Percentiles rank a stretch among this genome's conserved stretches.
Conservation (phyloP, 2,329 filamentous ascomycete species). For the Diplocarpon rosae region DNA sequence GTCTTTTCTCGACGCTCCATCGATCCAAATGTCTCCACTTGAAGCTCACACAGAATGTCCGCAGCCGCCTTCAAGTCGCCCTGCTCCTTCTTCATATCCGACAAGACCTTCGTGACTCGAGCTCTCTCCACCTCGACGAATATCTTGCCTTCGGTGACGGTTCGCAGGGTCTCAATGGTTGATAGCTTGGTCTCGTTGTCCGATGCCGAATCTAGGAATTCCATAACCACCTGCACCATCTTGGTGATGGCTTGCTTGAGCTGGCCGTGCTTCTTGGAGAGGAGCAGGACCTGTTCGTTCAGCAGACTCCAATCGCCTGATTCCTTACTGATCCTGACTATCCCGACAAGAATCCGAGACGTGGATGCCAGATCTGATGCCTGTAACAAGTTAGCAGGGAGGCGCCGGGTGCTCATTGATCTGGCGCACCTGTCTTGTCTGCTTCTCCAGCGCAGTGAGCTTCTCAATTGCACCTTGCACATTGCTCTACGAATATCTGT, state of each 20-base stretch:
- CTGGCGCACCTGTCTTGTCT: slow-evolving; percentile 84
- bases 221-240: slow-evolving; percentile 97
- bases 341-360: slow-evolving; percentile 73
- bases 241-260: slow-evolving; percentile 98
- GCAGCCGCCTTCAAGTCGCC: slow-evolving; percentile 83
- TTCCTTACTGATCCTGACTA: slow-evolving; percentile 91
- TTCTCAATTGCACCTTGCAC: slow-evolving; percentile 86
- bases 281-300: slow-evolving; percentile 89
- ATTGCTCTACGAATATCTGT: slow-evolving; percentile 46
- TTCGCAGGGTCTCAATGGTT: slow-evolving; percentile 88
- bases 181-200: slow-evolving; percentile 79
- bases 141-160: slow-evolving; percentile 98
- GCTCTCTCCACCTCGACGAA: slow-evolving; percentile 98
- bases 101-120: slow-evolving; percentile 86
- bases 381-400: slow-evolving; percentile 36
- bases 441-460: slow-evolving; percentile 84
- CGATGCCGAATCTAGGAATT: slow-evolving; percentile 78
- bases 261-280: slow-evolving; percentile 99
- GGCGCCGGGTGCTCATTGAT: slow-evolving; percentile 1
- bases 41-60: slow-evolving; percentile 91
- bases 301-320: slow-evolving; percentile 86
- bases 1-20: slow-evolving; percentile 98
- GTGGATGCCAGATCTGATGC: slow-evolving; percentile 94
- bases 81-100: slow-evolving; percentile 94
- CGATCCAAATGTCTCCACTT: slow-evolving; percentile 97